Percentiles rank a stretch among this genome's conserved stretches.
phyloP scores from a whole-genome alignment of 2,329 filamentous ascomycete genomes.

The Tolypocladium pustulatum region DNA sequence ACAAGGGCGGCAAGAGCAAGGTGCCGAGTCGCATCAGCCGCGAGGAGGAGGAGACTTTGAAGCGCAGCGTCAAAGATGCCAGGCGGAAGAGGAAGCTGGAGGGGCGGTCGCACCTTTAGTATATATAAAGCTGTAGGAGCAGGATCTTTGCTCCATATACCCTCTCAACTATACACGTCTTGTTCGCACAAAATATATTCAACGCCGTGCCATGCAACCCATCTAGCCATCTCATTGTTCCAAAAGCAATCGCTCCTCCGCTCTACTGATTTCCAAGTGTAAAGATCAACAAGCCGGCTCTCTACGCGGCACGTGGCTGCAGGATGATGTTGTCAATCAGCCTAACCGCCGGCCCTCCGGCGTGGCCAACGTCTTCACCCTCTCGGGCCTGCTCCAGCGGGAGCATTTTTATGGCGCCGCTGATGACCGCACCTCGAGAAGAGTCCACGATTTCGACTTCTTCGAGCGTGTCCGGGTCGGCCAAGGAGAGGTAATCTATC shows the following conservation, averaged over 20 bases:
- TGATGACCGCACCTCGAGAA: conserved; percentile 67
- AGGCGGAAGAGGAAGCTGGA: conserved; percentile 38
- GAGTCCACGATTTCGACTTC: conserved; percentile 66
- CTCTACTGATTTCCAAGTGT: neutral
- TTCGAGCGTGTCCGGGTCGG: conserved; percentile 73
- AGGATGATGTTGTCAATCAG: conserved; percentile 91
- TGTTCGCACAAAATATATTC: neutral
- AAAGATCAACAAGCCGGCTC: neutral
- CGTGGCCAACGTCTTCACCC: conserved; percentile 66
- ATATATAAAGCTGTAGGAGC: neutral
- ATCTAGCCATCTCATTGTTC: neutral
- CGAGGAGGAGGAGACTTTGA: conserved; percentile 37
- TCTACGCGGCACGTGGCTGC: neutral
- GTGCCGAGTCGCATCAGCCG: conserved; percentile 33
- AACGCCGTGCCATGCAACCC: neutral
- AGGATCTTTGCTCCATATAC: neutral
- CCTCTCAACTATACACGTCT: neutral
- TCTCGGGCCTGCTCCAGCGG: conserved; percentile 60
- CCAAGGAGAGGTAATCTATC: conserved; percentile 85
- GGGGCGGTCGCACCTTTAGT: conserved; percentile 38
- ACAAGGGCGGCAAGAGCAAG: conserved; percentile 22
- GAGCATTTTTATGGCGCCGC: conserved; percentile 83
- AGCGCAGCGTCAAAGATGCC: conserved; percentile 32
- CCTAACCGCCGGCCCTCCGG: conserved; percentile 64
- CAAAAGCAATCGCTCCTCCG: neutral